Conservation (phyloP, 176 grass and related monocot species). For the maize (Zea mays) region Zm-B73-REFERENCE-NAM-5.0 NC_050100.1:76383001-76383500, state of each 20-base stretch:
- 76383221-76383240: too few relatives aligned
- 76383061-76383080: too few relatives aligned
- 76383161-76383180: too few relatives aligned
- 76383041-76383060: too few relatives aligned
- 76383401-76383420: background rate
- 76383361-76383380: background rate
- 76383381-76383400: background rate
- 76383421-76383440: background rate
- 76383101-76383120: too few relatives aligned
- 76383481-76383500: background rate
- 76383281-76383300: background rate
- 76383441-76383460: background rate
- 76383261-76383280: background rate
- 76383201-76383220: too few relatives aligned
- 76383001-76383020: too few relatives aligned
- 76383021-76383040: too few relatives aligned
- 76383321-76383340: background rate
- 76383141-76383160: too few relatives aligned
- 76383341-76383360: background rate
- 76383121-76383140: too few relatives aligned
- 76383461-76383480: background rate
- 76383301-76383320: constrained; percentile 18
- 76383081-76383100: too few relatives aligned
- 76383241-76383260: background rate
- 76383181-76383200: too few relatives aligned